Evolutionary conservation across 1,284 basidiomycete genomes (phyloP), one percentile per base, ranked within the genome.

Genomic region (Rugosomyces carneus): DNA sequence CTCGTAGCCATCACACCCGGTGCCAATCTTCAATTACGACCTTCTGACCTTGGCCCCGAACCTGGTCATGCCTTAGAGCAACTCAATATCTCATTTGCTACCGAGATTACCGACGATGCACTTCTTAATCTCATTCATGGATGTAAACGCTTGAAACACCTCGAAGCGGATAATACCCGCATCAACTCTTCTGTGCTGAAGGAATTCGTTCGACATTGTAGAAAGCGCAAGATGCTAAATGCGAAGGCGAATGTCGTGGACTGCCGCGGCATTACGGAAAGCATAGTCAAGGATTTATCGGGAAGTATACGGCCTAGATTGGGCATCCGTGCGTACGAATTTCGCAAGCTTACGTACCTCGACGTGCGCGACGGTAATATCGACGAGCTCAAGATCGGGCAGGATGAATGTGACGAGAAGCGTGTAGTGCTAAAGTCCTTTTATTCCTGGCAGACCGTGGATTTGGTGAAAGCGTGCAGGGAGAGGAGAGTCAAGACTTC

Each of bases 401-500:
- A 85, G 61, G 84, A 89, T 60, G 88, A 89, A 61, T 86, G 85
- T 59, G 83, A 87, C 50, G 72, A 76, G 55, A 63, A 58, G 51
- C 69, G 81, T n/a, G 81, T 93, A 7, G 80, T 85, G 40, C 57
- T 93, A 51, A 92, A 91, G 76, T 83, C 84, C 24, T 93, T 91
- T 60, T 87, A 87, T 66, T 81, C 82, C 43, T 93, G 90, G 90
- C 84, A 87, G 68, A 81, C 76, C 11, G 88, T 92, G 19, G 87
- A 87, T 59, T 76, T 78, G 1, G 83, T 88, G 45, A 72, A 73
- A 45, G 69, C 72, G 26, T 74, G 72, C 45, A 69, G 83, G 57
- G 81, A 82, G 69, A 83, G 79, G 67, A 65, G 75, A 47, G 69
- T 72, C 50, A 77, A 70, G 60, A 57, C 54, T 15, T 62, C 68